phyloP scores from a whole-genome alignment of 495 filamentous ascomycete species.

The Jackrogersella minutella region DNA sequence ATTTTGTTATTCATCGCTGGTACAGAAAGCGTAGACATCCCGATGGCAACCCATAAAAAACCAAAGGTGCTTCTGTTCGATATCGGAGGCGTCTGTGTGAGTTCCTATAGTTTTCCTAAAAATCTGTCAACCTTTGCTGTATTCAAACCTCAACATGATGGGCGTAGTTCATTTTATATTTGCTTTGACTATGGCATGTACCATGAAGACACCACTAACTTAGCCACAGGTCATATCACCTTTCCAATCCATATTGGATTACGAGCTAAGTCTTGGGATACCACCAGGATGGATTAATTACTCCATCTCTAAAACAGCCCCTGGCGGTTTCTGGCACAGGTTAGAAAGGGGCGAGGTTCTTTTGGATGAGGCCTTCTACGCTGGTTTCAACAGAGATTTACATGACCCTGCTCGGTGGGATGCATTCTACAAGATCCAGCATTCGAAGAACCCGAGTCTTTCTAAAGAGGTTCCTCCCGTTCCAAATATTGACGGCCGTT shows the following conservation, averaged over 20 bases:
- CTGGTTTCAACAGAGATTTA: slow-evolving; percentile 77
- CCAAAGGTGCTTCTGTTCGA: slow-evolving; percentile 92
- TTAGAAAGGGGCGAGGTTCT: slow-evolving; percentile 79
- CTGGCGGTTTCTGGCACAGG: slow-evolving; percentile 87
- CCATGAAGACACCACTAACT: no score
- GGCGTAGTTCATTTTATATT: no score
- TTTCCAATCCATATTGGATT: slow-evolving; percentile 90
- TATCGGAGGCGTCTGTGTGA: slow-evolving; percentile 95
- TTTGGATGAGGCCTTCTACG: slow-evolving; percentile 78
- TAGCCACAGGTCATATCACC: slow-evolving; percentile 81
- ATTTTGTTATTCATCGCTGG: background rate
- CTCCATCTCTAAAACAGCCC: slow-evolving; percentile 78
- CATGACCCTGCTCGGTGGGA: slow-evolving; percentile 71
- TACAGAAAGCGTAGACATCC: slow-evolving; percentile 40
- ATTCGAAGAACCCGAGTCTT: slow-evolving; percentile 45
- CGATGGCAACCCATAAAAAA: slow-evolving; percentile 51
- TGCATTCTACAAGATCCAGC: slow-evolving; percentile 50
- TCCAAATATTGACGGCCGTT: slow-evolving; percentile 79
- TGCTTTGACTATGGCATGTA: no score
- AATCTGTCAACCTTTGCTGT: no score
- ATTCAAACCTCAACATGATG: background rate
- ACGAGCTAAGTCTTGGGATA: slow-evolving; percentile 77
- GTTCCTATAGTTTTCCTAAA: slow-evolving; percentile 43
- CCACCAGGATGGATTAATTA: slow-evolving; percentile 90
- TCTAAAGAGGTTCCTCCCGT: slow-evolving; percentile 63